Base-by-base conservation (phyloP, 108 stramenopile species). In the Skeletonema costatum region DNA sequence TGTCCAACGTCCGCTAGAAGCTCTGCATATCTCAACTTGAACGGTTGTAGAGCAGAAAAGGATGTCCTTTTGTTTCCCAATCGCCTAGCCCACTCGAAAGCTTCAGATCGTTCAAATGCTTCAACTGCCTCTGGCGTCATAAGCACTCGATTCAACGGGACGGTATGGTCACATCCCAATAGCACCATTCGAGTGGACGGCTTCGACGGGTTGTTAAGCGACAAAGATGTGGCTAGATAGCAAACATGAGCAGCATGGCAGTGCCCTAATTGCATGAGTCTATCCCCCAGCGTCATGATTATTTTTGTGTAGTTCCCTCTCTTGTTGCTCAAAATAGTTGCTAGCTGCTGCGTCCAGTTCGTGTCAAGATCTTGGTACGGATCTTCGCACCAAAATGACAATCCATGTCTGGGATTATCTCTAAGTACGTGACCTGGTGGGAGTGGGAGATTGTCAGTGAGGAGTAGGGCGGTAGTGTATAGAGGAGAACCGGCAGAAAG, bases 21-120 rank as follows among this genome's bases (percentile, higher is more conserved):
- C 70, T 83, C 83, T 8, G 93, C 93, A 64, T 93, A 95, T 16
- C 81, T 70, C 17, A 94, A 62, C 63, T 97, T 95, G 74, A 95
- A 92, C 16, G 88, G 80, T 68, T 93, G 93, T 19, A 97, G 84
- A 19, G 70, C 71, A 25, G 77, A 81, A 21, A 95, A 80, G 30
- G 69, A 69, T 11, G 93, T 88, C 60, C 87, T 83, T 53, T 78
- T 82, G 74, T 97, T 97, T 35, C 93, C 93, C 71, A 65, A 80
- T 7, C 93, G 85, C 60, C 91, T 91, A 6, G 96, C 90, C 96
- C 96, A 97, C 71, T 97, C 96, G 66, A 91, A 97, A 3, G 93
- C 96, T 73, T 97, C 96, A n/a, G 96, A 92, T 38, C 89, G 74
- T 31, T 85, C 75, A 78, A 84, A 95, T 8, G 87, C 77, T 10